Conservation (phyloP, 768 basidiomycete genomes). For the Ramaria rubella region DNA sequence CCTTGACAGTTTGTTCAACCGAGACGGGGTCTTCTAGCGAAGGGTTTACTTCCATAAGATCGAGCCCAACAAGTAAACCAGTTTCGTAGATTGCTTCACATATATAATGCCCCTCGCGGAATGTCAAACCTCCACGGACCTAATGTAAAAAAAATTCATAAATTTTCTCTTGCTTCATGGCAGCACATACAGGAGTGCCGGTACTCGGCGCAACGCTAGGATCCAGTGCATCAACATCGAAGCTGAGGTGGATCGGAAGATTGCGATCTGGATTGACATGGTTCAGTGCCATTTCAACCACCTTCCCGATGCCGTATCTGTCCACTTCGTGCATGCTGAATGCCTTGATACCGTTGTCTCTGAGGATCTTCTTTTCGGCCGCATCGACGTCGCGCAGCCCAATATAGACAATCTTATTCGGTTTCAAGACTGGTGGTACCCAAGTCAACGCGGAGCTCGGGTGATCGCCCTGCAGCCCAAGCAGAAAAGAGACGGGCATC, state of each 20-base stretch:
- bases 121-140: conserved; percentile 93
- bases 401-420: conserved; percentile 87
- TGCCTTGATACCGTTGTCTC: conserved; percentile 78
- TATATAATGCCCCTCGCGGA: conserved; percentile 98
- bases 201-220: conserved; percentile 95
- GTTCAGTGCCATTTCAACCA: conserved; percentile 95
- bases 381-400: conserved; percentile 90
- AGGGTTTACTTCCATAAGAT: conserved; percentile 99
- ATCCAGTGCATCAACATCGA: conserved; percentile 94
- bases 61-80: conserved; percentile 83
- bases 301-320: conserved; percentile 84
- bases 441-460: conserved; percentile 43
- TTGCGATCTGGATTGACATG: conserved; percentile 83
- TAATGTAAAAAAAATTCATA: conserved; percentile 19
- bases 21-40: conserved; percentile 69
- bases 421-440: conserved; percentile 52
- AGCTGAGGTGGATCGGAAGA: conserved; percentile 88
- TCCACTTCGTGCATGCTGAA: conserved; percentile 88
- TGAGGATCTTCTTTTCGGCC: conserved; percentile 83
- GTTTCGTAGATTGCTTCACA: conserved; percentile 92
- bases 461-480: conserved; percentile 47
- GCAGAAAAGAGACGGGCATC: conserved; percentile 94
- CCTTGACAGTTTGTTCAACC: conserved; percentile 81
- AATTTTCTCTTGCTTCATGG: not conserved
- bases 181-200: conserved; percentile 68